phyloP scores from a whole-genome alignment of 164 flowering plant species.

The Buxus sempervirens region DNA sequence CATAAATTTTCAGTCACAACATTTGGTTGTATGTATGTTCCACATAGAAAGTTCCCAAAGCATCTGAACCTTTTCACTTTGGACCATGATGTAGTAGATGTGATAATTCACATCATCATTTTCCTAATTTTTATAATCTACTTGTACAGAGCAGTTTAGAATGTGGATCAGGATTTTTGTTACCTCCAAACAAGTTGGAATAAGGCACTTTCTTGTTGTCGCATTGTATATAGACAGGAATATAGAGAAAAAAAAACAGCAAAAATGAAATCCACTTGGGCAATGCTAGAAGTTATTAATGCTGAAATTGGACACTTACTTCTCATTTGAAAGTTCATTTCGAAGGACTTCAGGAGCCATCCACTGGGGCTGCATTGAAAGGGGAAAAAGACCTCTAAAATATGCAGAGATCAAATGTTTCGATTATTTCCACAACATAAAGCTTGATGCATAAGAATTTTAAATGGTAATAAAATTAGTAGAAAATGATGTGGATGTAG shows the following conservation, averaged over 20 bases:
- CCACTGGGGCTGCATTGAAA: constrained; percentile 81
- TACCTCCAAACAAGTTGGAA: too few species aligned
- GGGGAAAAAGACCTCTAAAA: neutral
- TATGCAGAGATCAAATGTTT: too few species aligned
- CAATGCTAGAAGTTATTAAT: neutral
- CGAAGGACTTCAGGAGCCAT: constrained; percentile 98
- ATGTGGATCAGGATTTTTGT: too few species aligned
- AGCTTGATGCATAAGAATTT: neutral
- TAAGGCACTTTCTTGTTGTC: too few species aligned
- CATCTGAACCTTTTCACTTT: neutral
- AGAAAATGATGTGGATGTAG: neutral
- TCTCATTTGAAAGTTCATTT: constrained; percentile 89
- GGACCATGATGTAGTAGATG: neutral
- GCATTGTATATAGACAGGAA: too few species aligned
- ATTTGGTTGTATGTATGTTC: neutral
- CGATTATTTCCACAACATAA: neutral
- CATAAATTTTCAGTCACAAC: neutral
- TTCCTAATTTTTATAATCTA: too few species aligned
- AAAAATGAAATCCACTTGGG: neutral
- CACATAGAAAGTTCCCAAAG: neutral
- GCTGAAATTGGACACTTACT: constrained; percentile 36
- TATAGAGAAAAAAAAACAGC: neutral
- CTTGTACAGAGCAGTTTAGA: too few species aligned
- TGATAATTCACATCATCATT: too few species aligned
- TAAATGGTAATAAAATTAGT: neutral